Evolutionary conservation across 2,329 filamentous ascomycete species (phyloP).

Genomic region (Diaporthe aspalathi): DNA sequence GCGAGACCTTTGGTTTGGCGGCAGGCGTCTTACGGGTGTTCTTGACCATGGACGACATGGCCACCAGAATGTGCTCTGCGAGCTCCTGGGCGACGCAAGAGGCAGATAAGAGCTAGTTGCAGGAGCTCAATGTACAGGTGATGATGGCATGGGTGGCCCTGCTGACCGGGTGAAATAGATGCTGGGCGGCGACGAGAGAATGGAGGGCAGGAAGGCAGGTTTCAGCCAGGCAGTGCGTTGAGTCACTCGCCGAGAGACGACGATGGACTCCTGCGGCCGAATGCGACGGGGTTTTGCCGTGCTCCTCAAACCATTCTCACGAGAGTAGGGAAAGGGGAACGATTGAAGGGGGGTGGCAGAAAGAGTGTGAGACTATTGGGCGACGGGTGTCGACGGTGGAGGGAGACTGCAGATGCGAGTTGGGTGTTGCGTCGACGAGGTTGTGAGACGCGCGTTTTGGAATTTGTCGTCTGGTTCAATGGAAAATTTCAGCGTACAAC

Average conservation of each 20-base stretch:
- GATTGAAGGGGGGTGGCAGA: not conserved
- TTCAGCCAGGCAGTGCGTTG: not conserved
- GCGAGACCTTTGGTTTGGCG: slow-evolving; percentile 55
- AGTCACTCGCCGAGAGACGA: slow-evolving; percentile 7
- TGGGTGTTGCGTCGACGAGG: slow-evolving; percentile 19
- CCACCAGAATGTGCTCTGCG: slow-evolving; percentile 19
- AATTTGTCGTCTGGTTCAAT: slow-evolving; percentile 35
- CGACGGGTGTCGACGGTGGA: slow-evolving; percentile 28
- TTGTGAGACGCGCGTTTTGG: not conserved
- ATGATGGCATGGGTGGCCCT: not conserved
- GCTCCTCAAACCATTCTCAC: not conserved
- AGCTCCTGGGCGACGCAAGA: not conserved
- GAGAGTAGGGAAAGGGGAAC: not conserved
- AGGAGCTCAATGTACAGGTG: not conserved
- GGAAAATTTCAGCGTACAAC: slow-evolving; percentile 35
- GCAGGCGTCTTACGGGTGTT: slow-evolving; percentile 46
- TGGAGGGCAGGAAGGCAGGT: not conserved
- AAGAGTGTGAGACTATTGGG: slow-evolving; percentile 38
- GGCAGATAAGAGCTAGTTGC: not conserved
- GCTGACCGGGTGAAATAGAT: not conserved
- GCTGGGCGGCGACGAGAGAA: not conserved
- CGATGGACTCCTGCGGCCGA: not conserved
- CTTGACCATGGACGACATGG: slow-evolving; percentile 62
- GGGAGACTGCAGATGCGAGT: slow-evolving; percentile 12
- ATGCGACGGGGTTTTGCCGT: not conserved